Percentiles rank a stretch among this genome's conserved stretches.
Evolutionary conservation across 805 yeast genomes (phyloP).

Genomic region (Teunomyces cretensis): DNA sequence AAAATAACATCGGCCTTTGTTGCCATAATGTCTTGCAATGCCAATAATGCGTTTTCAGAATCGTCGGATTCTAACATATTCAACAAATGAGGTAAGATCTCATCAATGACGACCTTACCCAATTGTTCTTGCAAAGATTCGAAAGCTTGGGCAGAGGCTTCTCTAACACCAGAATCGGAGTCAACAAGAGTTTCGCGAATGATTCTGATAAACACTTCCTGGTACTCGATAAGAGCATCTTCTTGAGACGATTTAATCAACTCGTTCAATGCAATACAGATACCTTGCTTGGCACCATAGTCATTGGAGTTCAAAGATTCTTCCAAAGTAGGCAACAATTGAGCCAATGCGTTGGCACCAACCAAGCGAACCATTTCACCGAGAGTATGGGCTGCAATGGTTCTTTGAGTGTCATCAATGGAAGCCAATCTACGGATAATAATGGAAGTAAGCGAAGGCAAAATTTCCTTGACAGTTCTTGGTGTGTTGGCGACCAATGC

Average conservation of each 20-base stretch:
- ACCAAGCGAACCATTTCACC: conserved; percentile 95
- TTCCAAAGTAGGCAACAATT: conserved; percentile 81
- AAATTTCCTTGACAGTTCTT: conserved; percentile 84
- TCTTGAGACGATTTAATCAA: conserved; percentile 71
- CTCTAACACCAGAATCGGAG: conserved; percentile 69
- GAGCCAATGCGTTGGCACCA: conserved; percentile 82
- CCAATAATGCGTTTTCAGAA: conserved; percentile 74
- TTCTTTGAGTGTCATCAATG: conserved; percentile 73
- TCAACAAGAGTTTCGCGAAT: conserved; percentile 81
- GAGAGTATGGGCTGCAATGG: conserved; percentile 87
- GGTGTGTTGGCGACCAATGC: conserved; percentile 96
- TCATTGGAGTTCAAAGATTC: conserved; percentile 54
- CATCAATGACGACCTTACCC: conserved; percentile 86
- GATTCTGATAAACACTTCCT: conserved; percentile 67
- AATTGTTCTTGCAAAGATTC: conserved; percentile 80
- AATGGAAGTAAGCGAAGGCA: conserved; percentile 77
- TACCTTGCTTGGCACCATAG: conserved; percentile 91
- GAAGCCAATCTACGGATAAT: conserved; percentile 83
- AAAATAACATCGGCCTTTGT: conserved; percentile 86
- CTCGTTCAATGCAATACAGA: conserved; percentile 89
- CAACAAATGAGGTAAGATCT: conserved; percentile 80
- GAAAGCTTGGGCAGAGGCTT: conserved; percentile 88
- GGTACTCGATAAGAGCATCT: conserved; percentile 62
- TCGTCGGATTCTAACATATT: conserved; percentile 56
- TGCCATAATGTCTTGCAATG: conserved; percentile 89